Evolutionary conservation across 345 rosid species (phyloP), one percentile per base, ranked within the genome.

Genomic region (Brassica nigra): DNA sequence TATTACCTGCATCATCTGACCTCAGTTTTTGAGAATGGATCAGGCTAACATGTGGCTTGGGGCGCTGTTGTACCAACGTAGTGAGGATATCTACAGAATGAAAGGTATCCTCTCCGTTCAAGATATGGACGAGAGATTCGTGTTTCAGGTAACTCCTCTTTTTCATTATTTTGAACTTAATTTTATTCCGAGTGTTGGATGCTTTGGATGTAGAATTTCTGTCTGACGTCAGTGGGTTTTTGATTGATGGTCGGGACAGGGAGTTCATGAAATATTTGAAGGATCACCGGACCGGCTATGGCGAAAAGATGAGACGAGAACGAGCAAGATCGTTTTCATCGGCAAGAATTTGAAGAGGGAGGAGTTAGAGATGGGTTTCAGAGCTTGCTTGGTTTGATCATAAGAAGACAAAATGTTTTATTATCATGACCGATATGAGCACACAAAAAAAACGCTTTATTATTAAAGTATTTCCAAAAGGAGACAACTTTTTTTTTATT

Each of bases 41-140:
- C 91, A 94, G 97, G 93, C 93, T 52, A 91, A 91, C 85, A 87
- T 86, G 62, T 92, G 99, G 99, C 92, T 95, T 16, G 95, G 97
- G 47, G 88, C 94, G 20, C 79, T 95, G 74, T 78, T 92, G 84
- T 62, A 88, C 88, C 97, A 92, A 30, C 87, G 84, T 20, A 86
- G 99, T 18, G 97, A 92, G 69, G 97, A 95, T 87, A 90, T 95
- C 68, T 92, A 95, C 71, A 77, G 99, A 82, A 92, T 95, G 97
- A 95, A 95, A 88, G 99, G 97, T 68, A 89, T 92, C 68, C 86
- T 92, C 55, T 86, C 93, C 5, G 95, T 92, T 66, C 80, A 85
- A 73, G 94, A 89, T 65, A 92, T 95, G 95, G 68, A 90, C 9
- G 97, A 91, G 85, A 86, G 94, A 90, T 95, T 91, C 70, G 97